Percentiles rank a stretch among this genome's conserved stretches.
These are phyloP conservation scores for Gloeopeniophorella convolvens DNA, from an alignment of 768 basidiomycete genomes.

Conservation along the genomic window DNA sequence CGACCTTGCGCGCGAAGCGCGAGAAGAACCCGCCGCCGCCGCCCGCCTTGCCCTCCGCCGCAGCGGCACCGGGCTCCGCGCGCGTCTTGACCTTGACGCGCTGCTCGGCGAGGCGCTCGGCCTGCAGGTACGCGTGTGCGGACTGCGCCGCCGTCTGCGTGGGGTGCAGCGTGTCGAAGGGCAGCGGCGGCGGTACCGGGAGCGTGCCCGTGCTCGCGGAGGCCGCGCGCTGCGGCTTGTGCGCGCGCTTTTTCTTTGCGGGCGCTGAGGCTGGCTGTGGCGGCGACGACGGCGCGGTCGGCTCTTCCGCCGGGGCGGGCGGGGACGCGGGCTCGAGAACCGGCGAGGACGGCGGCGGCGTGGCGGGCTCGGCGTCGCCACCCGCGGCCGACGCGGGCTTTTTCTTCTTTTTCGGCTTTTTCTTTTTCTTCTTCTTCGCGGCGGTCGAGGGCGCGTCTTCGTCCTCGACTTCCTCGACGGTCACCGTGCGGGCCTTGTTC, in stretches of 20 bases:
- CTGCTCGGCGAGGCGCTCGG: constrained; percentile 36
- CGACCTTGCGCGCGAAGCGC: constrained; percentile 39
- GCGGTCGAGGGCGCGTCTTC: constrained; percentile 42
- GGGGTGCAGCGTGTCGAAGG: constrained; percentile 20
- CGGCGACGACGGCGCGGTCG: background rate
- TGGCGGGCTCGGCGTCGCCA: constrained; percentile 19
- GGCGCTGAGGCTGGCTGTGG: background rate
- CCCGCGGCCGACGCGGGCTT: constrained; percentile 27
- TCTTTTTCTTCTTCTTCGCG: constrained; percentile 65
- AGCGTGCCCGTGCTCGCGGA: constrained; percentile 4
- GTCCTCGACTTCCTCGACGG: constrained; percentile 70
- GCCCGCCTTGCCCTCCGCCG: constrained; percentile 35
- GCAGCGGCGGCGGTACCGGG: no score
- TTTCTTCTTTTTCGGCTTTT: constrained; percentile 70
- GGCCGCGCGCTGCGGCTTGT: constrained; percentile 1
- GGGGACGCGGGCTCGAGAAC: constrained; percentile 5
- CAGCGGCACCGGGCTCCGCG: constrained; percentile 48
- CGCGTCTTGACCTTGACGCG: constrained; percentile 72
- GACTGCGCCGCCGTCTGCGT: constrained; percentile 56
- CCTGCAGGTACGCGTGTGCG: constrained; percentile 59
- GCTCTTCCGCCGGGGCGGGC: background rate
- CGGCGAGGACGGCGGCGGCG: constrained; percentile 21
- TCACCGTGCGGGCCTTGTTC: constrained; percentile 38
- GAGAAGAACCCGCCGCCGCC: constrained; percentile 46
- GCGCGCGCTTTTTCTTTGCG: constrained; percentile 10